A percentile compares a stretch with the other conserved stretches of the same genome.
These are phyloP conservation scores for Phyllostachys edulis DNA, from an alignment of 176 grass and related monocot genomes.

Conservation along the genomic window DNA sequence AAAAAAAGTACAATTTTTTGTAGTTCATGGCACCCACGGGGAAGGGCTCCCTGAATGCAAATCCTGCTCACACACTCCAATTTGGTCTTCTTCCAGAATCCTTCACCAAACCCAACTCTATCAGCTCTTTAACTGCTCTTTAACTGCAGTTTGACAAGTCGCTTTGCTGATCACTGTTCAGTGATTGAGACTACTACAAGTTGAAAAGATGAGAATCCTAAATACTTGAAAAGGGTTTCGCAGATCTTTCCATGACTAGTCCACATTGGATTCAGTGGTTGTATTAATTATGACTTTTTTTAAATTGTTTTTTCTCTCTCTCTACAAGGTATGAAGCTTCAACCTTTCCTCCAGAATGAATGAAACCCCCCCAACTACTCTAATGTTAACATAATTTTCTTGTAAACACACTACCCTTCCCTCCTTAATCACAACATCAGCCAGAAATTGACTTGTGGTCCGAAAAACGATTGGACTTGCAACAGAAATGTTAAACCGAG, in stretches of 20 bases:
- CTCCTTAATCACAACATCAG: neutral
- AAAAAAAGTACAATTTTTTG: neutral
- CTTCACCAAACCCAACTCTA: neutral
- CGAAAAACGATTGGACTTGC: neutral
- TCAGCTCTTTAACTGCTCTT: neutral
- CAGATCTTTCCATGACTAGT: neutral
- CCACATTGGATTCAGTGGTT: neutral
- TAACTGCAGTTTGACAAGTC: slow-evolving; percentile 23
- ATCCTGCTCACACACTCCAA: neutral
- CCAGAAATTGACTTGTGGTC: neutral
- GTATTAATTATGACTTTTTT: neutral
- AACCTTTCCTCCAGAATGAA: neutral
- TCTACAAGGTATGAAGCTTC: neutral
- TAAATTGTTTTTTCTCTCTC: neutral
- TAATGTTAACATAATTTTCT: neutral
- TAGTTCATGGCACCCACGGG: neutral
- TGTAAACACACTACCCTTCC: neutral
- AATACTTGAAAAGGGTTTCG: neutral
- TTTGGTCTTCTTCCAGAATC: slow-evolving; percentile 13
- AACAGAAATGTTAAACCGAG: slow-evolving; percentile 4
- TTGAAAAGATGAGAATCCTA: neutral
- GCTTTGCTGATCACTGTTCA: neutral
- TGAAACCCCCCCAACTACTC: neutral
- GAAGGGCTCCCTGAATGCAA: neutral
- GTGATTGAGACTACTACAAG: neutral